Base-by-base conservation (phyloP, 495 filamentous ascomycete species). In the Geoglossum glabrum region DNA sequence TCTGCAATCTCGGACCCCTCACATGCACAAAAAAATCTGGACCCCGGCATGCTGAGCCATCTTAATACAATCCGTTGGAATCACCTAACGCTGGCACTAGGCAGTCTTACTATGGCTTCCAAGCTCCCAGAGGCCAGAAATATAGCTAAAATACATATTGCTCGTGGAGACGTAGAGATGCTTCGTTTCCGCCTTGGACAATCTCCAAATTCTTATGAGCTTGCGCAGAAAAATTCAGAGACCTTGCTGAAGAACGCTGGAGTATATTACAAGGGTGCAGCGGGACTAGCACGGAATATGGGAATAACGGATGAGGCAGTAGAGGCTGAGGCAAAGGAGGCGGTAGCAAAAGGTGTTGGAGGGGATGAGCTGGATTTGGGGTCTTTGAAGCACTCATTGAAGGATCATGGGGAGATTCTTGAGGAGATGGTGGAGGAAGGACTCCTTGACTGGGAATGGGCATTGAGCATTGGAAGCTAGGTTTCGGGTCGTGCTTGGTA, bases 251-350 rank as follows among this genome's bases (percentile, higher is more conserved):
- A 73, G 38, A 86, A 86, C 61, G 80, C 82, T 2, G 76, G 76
- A 33, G 77, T 79, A 10, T 85, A 78, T 60, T 86, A 82, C 62
- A 71, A 79, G 43, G 80, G 80, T 28, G 81, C 80, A 0, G 72
- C 71, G 47, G 73, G 68, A 34, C 61, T 80, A 27, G 70, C 72
- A 50, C 64, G 69, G 36, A 65, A 56, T 56, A 31, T 3, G 21
- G 54, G 33, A 21, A 56, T 27, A 11, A 17, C 7, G 54, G 72
- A 76, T 11, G 71, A 76, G 61, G 69, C 72, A 59, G 66, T 63
- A n/a, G 74, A 80, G 31, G 76, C 66, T 10, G 58, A 60, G 27
- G 23, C 66, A 1, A 67, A 65, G 56, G 61, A 74, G 59, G 70
- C 73, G 2, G 67, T 77, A 57, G 72, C 65, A 17, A 68, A 68